A percentile compares a stretch with the other conserved stretches of the same genome.
Evolutionary conservation across 2,329 filamentous ascomycete genomes (phyloP).

Genomic region (Tolypocladium capitatum): DNA sequence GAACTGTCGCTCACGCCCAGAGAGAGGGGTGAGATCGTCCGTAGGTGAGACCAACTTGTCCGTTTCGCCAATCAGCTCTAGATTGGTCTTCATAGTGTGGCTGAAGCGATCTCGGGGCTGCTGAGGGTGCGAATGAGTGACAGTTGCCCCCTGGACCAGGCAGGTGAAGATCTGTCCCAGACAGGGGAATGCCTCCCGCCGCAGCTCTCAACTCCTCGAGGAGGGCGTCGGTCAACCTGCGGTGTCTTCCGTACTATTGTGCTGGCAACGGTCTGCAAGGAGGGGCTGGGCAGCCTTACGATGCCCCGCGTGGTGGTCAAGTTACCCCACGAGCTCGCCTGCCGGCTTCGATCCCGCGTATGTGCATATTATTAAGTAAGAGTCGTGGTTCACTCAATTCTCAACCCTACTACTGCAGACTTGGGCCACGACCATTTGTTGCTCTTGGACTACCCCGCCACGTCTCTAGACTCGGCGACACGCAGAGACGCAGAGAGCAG

Average conservation of each 20-base stretch:
- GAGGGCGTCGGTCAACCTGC: neutral
- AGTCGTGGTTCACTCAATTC: no score
- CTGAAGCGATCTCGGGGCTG: neutral
- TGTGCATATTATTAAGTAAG: no score
- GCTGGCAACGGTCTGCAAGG: neutral
- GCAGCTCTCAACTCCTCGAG: neutral
- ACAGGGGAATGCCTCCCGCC: neutral
- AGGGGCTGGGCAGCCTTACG: no score
- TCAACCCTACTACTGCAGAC: no score
- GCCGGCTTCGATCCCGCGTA: neutral
- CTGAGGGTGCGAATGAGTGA: neutral
- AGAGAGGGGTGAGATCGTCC: neutral
- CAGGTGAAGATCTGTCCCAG: neutral
- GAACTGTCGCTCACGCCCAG: neutral
- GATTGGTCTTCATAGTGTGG: constrained; percentile 19
- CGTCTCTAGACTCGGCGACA: neutral
- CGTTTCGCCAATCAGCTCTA: constrained; percentile 40
- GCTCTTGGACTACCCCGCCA: no score
- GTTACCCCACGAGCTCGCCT: no score
- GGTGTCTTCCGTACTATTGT: neutral
- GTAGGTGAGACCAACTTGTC: constrained; percentile 34
- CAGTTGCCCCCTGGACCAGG: neutral
- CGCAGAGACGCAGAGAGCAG: neutral
- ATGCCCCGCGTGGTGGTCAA: neutral
- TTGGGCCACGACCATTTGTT: no score